These are phyloP conservation scores for Heliosperma pusillum DNA, from an alignment of 148 eudicot species.

Conservation along the genomic window DNA sequence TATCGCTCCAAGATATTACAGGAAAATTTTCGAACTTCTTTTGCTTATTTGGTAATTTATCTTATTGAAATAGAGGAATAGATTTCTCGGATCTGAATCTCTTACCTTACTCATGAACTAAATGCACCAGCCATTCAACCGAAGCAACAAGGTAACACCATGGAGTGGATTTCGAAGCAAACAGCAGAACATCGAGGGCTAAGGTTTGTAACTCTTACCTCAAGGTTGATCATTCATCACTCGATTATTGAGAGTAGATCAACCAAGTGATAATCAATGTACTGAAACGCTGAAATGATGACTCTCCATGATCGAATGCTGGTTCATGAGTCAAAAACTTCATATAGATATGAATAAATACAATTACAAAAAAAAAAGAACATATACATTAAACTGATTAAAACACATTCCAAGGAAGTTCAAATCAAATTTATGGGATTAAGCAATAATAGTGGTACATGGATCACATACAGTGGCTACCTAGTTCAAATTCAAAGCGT, in stretches of 20 bases:
- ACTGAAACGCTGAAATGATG: neutral
- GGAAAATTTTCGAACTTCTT: too few relatives aligned
- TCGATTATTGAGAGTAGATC: too few relatives aligned
- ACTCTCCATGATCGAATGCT: neutral
- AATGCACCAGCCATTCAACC: neutral
- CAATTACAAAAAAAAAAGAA: conserved; percentile 24
- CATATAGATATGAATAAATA: conserved; percentile 31
- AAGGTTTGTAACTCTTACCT: too few relatives aligned
- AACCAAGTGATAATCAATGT: too few relatives aligned
- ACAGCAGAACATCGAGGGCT: too few relatives aligned
- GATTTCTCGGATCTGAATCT: too few relatives aligned
- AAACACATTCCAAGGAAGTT: conserved; percentile 21
- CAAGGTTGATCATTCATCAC: too few relatives aligned
- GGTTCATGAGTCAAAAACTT: conserved; percentile 17
- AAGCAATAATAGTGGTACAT: conserved; percentile 29
- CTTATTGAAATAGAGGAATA: too few relatives aligned
- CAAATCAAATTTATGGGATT: conserved; percentile 17
- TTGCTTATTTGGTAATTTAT: too few relatives aligned
- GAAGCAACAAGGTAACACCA: too few relatives aligned
- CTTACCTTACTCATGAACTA: neutral
- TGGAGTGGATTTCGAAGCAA: too few relatives aligned
- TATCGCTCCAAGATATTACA: too few relatives aligned
- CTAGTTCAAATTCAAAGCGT: conserved; percentile 4
- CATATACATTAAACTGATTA: conserved; percentile 30
- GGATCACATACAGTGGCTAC: conserved; percentile 28